phyloP scores from a whole-genome alignment of 2,329 filamentous ascomycete species.

The Fusarium burgessii region DNA sequence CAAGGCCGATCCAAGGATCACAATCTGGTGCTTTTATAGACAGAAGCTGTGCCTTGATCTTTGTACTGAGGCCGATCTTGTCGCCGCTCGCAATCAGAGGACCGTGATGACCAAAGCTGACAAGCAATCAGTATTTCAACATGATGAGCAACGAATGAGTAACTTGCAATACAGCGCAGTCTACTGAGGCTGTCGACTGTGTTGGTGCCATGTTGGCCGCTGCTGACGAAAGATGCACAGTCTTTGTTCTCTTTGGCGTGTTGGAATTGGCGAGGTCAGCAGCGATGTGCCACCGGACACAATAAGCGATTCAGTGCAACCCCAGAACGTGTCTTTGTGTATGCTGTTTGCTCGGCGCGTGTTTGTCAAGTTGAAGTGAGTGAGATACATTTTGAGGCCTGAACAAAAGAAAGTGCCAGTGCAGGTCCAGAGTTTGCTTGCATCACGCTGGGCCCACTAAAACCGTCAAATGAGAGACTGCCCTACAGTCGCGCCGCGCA shows the following conservation, averaged over 20 bases:
- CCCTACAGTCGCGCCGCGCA: background rate
- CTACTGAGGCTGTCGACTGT: background rate
- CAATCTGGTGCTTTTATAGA: background rate
- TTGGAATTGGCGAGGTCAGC: background rate
- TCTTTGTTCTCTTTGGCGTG: background rate
- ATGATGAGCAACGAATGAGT: background rate
- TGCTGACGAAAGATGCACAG: background rate
- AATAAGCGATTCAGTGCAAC: background rate
- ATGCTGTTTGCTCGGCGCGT: background rate
- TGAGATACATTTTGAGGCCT: background rate
- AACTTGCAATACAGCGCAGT: constrained; percentile 6
- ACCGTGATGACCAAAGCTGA: constrained; percentile 1
- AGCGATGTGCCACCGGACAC: background rate
- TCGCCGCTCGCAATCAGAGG: constrained; percentile 14
- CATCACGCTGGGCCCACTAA: background rate
- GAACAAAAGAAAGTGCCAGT: too few species aligned
- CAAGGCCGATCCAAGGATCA: background rate
- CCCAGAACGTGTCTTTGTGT: background rate
- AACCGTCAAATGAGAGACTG: too few species aligned
- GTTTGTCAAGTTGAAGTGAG: background rate
- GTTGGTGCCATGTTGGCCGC: background rate
- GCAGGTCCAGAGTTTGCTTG: background rate
- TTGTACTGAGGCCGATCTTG: background rate
- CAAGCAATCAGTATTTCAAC: background rate
- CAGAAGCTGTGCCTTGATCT: background rate